Evolutionary conservation across 2,329 filamentous ascomycete genomes (phyloP), one percentile per base, ranked within the genome.

Genomic region (Atkinsonella texensis): DNA sequence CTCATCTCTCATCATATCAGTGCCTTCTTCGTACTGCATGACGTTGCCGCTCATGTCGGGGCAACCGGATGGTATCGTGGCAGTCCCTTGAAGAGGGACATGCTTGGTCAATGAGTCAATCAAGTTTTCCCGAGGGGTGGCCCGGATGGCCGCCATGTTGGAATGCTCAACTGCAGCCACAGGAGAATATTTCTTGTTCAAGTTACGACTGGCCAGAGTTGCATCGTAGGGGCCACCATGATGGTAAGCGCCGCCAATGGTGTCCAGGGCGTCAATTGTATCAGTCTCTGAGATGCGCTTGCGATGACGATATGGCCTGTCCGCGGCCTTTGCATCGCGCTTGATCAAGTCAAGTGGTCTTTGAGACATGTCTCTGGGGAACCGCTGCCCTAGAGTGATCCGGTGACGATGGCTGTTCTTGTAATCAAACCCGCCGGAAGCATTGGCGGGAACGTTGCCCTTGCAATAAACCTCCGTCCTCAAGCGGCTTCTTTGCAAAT

Each of bases 161-260:
- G 81, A 83, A 3, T 79, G 74, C 52, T 74, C 73, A 5, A 95
- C 78, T 2, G 90, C 91, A 31, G 85, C 88, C 8, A 96, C 70
- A 0, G 91, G 90, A 3, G 87, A 83, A 53, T 72, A 73, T 56
- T 67, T 68, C 59, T 72, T 74, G 59, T 81, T 74, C 4, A 70
- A 74, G 68, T 96, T 96, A 46, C 87, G 79, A 12, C 85, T 80
- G 1, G 84, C 73, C 49, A 88, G 74, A 2, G 87, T 85, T 10
- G 90, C 88, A 64, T 97, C 91, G 59, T 87, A 97, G 0, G 91
- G 91, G 0, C 91, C 90, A 56, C 85, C 87, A 61, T 97, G 91
- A 66, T 96, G 91, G 67, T 95, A 95, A 2, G 76, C 69, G 17
- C 75, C 76, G 48, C 79, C 77, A 41, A 75, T 66, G n/a, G 77